A percentile compares a stretch with the other conserved stretches of the same genome.
phyloP scores from a whole-genome alignment of 2,329 filamentous ascomycete species.

The Ceratocystis variospora region DNA sequence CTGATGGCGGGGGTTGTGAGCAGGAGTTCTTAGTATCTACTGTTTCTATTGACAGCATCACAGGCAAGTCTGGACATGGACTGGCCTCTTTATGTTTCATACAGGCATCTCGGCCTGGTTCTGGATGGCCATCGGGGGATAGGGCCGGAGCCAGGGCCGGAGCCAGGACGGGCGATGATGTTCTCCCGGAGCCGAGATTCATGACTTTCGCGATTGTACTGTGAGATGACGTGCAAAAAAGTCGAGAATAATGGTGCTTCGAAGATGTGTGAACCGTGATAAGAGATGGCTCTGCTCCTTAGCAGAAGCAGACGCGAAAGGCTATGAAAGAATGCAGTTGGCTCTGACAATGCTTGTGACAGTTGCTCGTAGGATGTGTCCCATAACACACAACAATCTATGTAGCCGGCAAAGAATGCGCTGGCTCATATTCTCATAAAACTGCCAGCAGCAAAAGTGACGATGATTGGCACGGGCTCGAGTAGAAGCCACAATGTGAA shows the following conservation, averaged over 20 bases:
- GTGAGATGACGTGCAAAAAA: not conserved
- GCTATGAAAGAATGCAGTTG: constrained; percentile 10
- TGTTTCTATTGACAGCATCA: not conserved
- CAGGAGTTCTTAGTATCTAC: not conserved
- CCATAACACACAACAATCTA: constrained; percentile 15
- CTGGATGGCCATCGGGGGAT: not conserved
- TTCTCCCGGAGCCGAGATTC: constrained; percentile 2
- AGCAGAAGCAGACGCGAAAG: not conserved
- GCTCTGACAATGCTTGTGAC: not conserved
- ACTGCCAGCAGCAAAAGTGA: not conserved
- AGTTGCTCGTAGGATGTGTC: constrained; percentile 1
- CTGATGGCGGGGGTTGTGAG: constrained; percentile 2
- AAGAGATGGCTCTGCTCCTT: not conserved
- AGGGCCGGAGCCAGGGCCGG: constrained; percentile 2
- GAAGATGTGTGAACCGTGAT: not conserved
- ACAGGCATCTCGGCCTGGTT: not conserved
- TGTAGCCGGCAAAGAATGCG: constrained; percentile 6
- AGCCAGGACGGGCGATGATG: not conserved
- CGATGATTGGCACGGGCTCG: not conserved
- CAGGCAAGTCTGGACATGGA: constrained; percentile 1
- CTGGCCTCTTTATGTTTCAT: not conserved
- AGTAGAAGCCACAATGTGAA: not conserved
- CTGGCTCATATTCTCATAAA: constrained; percentile 2
- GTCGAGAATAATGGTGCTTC: not conserved
- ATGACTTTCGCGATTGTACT: not conserved